Evolutionary conservation across 2,329 filamentous ascomycete genomes (phyloP).

Genomic region (Dothistroma pini): DNA sequence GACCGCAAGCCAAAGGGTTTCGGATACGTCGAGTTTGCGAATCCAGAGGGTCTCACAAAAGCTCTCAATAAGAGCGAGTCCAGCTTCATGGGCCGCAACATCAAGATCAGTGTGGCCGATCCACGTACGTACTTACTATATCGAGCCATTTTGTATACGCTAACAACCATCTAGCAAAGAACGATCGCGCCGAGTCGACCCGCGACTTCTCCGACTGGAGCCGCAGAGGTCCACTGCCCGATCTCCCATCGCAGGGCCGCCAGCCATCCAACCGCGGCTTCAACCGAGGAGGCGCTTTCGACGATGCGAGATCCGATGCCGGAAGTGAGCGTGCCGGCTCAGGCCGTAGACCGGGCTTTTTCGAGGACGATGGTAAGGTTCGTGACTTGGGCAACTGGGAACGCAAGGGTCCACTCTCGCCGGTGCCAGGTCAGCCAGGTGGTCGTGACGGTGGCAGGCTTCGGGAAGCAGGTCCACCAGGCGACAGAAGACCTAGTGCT

Average conservation of each 20-base stretch:
- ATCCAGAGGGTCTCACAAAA: conserved; percentile 84
- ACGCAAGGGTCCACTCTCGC: conserved; percentile 85
- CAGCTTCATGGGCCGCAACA: conserved; percentile 80
- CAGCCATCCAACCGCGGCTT: conserved; percentile 48
- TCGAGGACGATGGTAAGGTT: conserved; percentile 67
- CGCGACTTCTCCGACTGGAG: conserved; percentile 89
- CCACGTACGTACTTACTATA: conserved; percentile 67
- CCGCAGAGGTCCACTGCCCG: conserved; percentile 83
- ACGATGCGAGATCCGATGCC: conserved; percentile 48
- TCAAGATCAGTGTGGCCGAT: conserved; percentile 93
- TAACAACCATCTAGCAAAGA: conserved; percentile 21
- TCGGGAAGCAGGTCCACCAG: conserved; percentile 56
- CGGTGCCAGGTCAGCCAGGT: conserved; percentile 48
- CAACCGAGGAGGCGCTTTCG: conserved; percentile 26
- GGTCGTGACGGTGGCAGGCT: conserved; percentile 57
- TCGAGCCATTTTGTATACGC: neutral
- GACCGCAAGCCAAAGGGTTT: conserved; percentile 95
- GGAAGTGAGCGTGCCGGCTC: conserved; percentile 48
- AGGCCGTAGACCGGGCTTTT: conserved; percentile 62
- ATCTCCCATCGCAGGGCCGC: conserved; percentile 55
- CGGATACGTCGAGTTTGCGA: conserved; percentile 91
- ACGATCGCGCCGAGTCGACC: conserved; percentile 63
- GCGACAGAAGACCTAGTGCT: conserved; percentile 55
- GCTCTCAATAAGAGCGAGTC: conserved; percentile 79
- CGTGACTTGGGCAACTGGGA: conserved; percentile 91